Base-by-base conservation (phyloP, 306 rosid genomes). In the Citrullus amarus region DNA sequence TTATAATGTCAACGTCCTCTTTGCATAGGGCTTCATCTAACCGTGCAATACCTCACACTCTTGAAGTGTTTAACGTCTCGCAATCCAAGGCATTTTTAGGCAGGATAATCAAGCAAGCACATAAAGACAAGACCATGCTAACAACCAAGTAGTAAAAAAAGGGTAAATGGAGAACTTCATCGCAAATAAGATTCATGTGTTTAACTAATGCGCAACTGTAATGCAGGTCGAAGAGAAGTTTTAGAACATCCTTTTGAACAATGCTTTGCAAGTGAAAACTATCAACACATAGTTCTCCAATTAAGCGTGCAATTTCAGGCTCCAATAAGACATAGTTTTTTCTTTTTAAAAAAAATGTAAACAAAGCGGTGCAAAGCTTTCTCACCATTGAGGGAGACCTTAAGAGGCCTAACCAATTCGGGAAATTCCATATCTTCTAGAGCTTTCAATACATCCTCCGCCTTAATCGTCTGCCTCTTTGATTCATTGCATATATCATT, bases 401-500 rank as follows among this genome's bases (percentile, higher is more conserved):
- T 87, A 2, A 95, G 91, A 78, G 97, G 91, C 43, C 69, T 76
- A 65, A 91, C 39, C 82, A 95, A 91, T 79, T 95, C 93, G 2
- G 91, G 46, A 76, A 91, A 95, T 83, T 95, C 99, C 0, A 91
- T 92, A 81, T 95, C 99, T 82, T 91, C 96, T 76, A 95, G 85
- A 38, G 97, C 96, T 81, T 90, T 88, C 50, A 92, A 78, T 30
- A 95, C 90, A 79, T 95, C 97, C 59, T 95, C 92, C 65, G 87
- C 96, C 69, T 39, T 91, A 18, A 95, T 89, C 6, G 91, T 95
- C 88, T 91, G 99, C 79, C 99, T 89, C 90, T 87, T 91, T 77
- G 95, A 85, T 77, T 93, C 99, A 85, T 71, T 92, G 86, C 99
- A 95, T 51, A 95, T 86, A 81, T 95, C 99, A 80, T 95, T 92